These are phyloP conservation scores for Suillus fuscotomentosus DNA, from an alignment of 768 basidiomycete species.

Conservation along the genomic window DNA sequence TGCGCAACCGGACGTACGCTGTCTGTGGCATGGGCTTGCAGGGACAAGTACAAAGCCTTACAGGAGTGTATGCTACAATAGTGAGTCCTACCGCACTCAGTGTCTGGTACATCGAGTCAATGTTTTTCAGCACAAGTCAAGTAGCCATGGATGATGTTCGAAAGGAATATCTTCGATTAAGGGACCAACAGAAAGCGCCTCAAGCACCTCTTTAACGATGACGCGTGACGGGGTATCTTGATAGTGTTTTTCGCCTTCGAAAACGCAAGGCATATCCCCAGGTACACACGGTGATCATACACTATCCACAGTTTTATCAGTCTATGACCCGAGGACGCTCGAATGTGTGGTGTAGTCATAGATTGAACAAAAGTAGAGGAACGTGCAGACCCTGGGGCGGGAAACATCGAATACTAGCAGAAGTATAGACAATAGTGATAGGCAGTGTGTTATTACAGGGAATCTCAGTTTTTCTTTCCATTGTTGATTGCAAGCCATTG, in stretches of 20 bases:
- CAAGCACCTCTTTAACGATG: not conserved
- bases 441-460: not conserved
- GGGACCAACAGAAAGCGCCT: constrained; percentile 35
- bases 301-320: too few species aligned
- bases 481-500: constrained; percentile 60
- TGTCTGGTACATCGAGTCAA: not conserved
- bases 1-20: constrained; percentile 80
- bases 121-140: constrained; percentile 56
- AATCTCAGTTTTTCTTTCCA: constrained; percentile 33
- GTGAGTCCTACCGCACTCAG: constrained; percentile 42
- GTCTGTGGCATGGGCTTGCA: constrained; percentile 86
- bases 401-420: too few species aligned
- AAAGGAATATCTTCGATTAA: constrained; percentile 69
- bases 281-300: not conserved
- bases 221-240: not conserved
- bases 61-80: constrained; percentile 80
- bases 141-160: constrained; percentile 74
- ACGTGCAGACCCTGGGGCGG: too few species aligned
- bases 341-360: not conserved
- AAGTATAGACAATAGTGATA: not conserved
- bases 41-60: constrained; percentile 60
- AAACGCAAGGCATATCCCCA: not conserved
- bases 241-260: not conserved
- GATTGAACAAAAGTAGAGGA: not conserved
- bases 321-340: not conserved